phyloP scores from a whole-genome alignment of 805 yeast genomes.

The Lipomyces oligophaga region DNA sequence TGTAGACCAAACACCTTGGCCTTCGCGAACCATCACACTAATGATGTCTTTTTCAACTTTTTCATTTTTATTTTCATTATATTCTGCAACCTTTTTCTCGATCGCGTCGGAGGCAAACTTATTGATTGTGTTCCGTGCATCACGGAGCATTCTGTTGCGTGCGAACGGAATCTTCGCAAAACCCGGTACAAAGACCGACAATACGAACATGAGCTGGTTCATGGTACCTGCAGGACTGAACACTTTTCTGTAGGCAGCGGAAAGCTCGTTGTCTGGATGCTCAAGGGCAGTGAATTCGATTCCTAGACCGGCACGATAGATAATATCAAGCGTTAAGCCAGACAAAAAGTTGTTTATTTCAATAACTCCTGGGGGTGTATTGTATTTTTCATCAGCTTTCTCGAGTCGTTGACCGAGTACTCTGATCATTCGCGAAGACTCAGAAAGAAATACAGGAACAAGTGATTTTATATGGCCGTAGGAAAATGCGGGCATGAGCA shows the following conservation, averaged over 20 bases:
- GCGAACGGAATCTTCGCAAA: slow-evolving; percentile 14
- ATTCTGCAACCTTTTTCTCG: slow-evolving; percentile 6
- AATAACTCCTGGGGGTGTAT: neutral
- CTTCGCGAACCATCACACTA: slow-evolving; percentile 21
- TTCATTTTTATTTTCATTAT: neutral
- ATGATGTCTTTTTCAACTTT: slow-evolving; percentile 9
- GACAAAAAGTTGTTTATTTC: slow-evolving; percentile 6
- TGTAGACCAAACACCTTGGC: slow-evolving; percentile 11
- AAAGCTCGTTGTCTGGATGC: slow-evolving; percentile 19
- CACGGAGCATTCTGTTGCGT: slow-evolving; percentile 2
- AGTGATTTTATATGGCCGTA: slow-evolving; percentile 10
- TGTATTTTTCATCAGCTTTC: neutral
- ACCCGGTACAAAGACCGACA: slow-evolving; percentile 11
- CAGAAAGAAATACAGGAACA: slow-evolving; percentile 17
- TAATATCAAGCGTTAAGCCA: slow-evolving; percentile 21
- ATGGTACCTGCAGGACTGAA: slow-evolving; percentile 6
- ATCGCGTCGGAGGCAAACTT: slow-evolving; percentile 20
- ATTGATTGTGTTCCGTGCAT: slow-evolving; percentile 5
- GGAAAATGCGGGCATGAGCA: slow-evolving; percentile 24
- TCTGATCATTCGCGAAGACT: slow-evolving; percentile 9
- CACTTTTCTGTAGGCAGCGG: slow-evolving; percentile 8
- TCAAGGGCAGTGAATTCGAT: slow-evolving; percentile 19
- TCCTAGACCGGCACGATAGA: slow-evolving; percentile 21
- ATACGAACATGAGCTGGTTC: slow-evolving; percentile 1
- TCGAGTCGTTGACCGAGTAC: neutral